Base-by-base conservation (phyloP, 1,284 basidiomycete species). In the Cryptococcus sp. region DNA sequence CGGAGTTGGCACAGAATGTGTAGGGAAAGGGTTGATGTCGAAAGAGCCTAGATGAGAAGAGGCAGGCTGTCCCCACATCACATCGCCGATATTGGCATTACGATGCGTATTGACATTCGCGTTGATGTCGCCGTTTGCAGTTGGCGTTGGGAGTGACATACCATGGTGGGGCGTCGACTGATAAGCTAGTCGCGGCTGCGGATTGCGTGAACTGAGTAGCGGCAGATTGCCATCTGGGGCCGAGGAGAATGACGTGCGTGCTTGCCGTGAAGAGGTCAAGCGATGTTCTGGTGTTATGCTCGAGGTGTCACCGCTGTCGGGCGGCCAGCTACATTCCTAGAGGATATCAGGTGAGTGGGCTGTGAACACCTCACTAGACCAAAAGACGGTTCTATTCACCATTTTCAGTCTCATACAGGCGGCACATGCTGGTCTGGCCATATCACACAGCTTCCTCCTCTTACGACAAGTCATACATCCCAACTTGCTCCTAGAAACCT, bases 401-500 rank as follows among this genome's bases (percentile, higher is more conserved):
- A 71, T 57, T 15, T 63, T 55, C 45, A 72, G 54, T 4, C 70
- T 51, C 17, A 35, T 41, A 55, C 70, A 72, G 3, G 67, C 63
- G 23, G 48, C 52, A 47, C 70, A 72, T 1, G 23, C 35, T 1
- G 68, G 66, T 35, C 59, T 65, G 15, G 19, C 51, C 63, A 65
- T 61, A 50, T 72, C 69, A 49, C 70, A 72, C n/a, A 64, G 43
- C 51, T 72, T 72, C 22, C 67, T 50, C 30, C 70, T 54, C 46
- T 62, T 64, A 27, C 66, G 47, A 45, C 68, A 70, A 20, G 68
- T 68, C 52, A 68, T 49, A 53, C 68, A 69, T 11, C 66, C 67
- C 6, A 47, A 40, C 50, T 59, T 58, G 19, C 60, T 60, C 22
- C 67, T 47, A 6, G 63, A 65, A 22, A 67, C 65, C 43, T 72